phyloP scores from a whole-genome alignment of 1,284 basidiomycete genomes.

The Cutaneotrichosporon sp. region DNA sequence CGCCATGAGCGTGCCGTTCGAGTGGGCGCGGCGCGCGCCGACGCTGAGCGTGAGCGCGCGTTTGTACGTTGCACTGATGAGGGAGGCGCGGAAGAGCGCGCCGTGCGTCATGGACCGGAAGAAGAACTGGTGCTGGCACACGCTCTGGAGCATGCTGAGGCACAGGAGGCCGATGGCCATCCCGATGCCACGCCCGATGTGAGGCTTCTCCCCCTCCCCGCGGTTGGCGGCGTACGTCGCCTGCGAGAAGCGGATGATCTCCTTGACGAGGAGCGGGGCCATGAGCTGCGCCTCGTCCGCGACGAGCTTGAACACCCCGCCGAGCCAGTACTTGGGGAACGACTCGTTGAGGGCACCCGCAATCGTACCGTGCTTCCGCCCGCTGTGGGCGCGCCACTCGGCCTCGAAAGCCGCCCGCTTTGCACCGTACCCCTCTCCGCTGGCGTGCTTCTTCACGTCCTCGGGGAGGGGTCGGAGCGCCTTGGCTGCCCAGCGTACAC shows the following conservation, averaged over 20 bases:
- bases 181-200: slow-evolving; percentile 66
- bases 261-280: slow-evolving; percentile 66
- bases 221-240: slow-evolving; percentile 51
- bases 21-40: slow-evolving; percentile 64
- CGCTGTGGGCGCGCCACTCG: slow-evolving; percentile 44
- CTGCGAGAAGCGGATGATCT: slow-evolving; percentile 69
- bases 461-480: slow-evolving; percentile 37
- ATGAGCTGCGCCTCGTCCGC: slow-evolving; percentile 61
- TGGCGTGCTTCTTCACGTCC: slow-evolving; percentile 18
- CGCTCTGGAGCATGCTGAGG: slow-evolving; percentile 62
- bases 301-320: slow-evolving; percentile 58
- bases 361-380: slow-evolving; percentile 59
- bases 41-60: slow-evolving; percentile 67
- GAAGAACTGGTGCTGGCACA: slow-evolving; percentile 72
- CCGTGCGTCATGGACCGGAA: slow-evolving; percentile 73
- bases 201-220: slow-evolving; percentile 49
- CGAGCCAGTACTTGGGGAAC: slow-evolving; percentile 70
- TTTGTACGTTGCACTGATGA: slow-evolving; percentile 74
- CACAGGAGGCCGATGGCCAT: slow-evolving; percentile 71
- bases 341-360: slow-evolving; percentile 71
- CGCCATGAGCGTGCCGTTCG: slow-evolving; percentile 70
- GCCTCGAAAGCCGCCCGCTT: slow-evolving; percentile 28
- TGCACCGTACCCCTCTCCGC: background rate
- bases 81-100: slow-evolving; percentile 67
- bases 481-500: slow-evolving; percentile 58